Conservation (phyloP, 768 basidiomycete species). For the Termitomyces sp. region DNA sequence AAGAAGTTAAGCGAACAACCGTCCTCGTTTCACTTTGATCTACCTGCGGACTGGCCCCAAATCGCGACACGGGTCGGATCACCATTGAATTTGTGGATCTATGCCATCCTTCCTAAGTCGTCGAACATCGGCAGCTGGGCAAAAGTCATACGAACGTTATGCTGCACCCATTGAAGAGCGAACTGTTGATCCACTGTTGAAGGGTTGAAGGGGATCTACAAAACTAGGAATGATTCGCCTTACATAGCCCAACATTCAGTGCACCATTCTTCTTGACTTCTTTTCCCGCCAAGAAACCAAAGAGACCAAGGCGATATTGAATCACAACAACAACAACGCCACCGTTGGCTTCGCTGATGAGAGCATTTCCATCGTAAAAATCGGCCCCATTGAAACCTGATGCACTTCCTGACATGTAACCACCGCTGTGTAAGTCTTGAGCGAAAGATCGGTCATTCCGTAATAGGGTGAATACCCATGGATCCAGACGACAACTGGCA, state of each 20-base stretch:
- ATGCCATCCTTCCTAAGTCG: conserved; percentile 7
- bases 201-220: conserved; percentile 9
- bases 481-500: conserved; percentile 39
- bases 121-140: background rate
- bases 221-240: conserved; percentile 6
- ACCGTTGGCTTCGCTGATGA: conserved; percentile 27
- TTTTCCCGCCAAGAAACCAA: conserved; percentile 42
- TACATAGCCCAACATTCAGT: conserved; percentile 44
- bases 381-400: conserved; percentile 20
- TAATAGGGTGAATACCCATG: conserved; percentile 27
- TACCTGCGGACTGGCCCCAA: conserved; percentile 49
- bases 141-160: conserved; percentile 24
- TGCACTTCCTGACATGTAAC: conserved; percentile 26
- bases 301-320: conserved; percentile 39
- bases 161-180: conserved; percentile 39
- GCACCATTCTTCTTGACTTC: conserved; percentile 35
- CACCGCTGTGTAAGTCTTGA: conserved; percentile 17
- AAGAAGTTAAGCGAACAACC: background rate
- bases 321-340: conserved; percentile 31
- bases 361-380: conserved; percentile 19
- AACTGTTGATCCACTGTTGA: conserved; percentile 36
- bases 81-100: conserved; percentile 51
- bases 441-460: background rate
- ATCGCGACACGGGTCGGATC: conserved; percentile 48
- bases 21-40: background rate